Base-by-base conservation (phyloP, 257 asterid species). In the Petrea volubilis region DNA sequence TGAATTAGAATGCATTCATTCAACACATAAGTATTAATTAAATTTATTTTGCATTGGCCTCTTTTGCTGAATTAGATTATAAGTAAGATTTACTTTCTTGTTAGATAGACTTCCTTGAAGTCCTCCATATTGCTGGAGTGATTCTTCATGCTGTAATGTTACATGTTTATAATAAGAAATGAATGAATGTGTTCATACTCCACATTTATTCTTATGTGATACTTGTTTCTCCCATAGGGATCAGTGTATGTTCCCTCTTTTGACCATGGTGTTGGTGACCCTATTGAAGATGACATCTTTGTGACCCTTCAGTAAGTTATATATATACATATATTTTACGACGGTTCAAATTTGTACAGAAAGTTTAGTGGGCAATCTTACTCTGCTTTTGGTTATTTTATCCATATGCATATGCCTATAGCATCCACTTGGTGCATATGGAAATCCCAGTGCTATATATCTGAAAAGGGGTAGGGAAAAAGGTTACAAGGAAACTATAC, bases 221-320 rank as follows among this genome's bases (percentile, higher is more conserved):
- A 40, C 40, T 47, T 78, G 12, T 76, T 17, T 53, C 47, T 72
- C 68, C 28, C 41, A 18, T 81, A 94, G 97, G 97, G 99, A 76
- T 88, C 90, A 27, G 97, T 84, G 24, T 91, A 79, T 79, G 94
- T 73, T 74, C 97, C 99, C 67, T 89, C 97, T 33, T 94, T 94
- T 71, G 87, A 94, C 86, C 99, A 94, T 74, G 97, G 99, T 64
- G 88, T 88, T 60, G 97, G 99, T 64, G 97, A 94, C 83, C 99
- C 99, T 33, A 77, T 87, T 62, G 97, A 94, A 86, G 97, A 94
- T 82, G 96, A 87, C 77, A 84, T 94, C 75, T 88, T 86, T 77
- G 86, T 94, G 73, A 89, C 82, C 80, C 84, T 88, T 80, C 88
- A 93, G 99, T 94, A 85, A 85, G 93, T 80, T 60, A 20, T 40